phyloP scores from a whole-genome alignment of 2,329 filamentous ascomycete genomes.

The Incumbomyces delicatus region DNA sequence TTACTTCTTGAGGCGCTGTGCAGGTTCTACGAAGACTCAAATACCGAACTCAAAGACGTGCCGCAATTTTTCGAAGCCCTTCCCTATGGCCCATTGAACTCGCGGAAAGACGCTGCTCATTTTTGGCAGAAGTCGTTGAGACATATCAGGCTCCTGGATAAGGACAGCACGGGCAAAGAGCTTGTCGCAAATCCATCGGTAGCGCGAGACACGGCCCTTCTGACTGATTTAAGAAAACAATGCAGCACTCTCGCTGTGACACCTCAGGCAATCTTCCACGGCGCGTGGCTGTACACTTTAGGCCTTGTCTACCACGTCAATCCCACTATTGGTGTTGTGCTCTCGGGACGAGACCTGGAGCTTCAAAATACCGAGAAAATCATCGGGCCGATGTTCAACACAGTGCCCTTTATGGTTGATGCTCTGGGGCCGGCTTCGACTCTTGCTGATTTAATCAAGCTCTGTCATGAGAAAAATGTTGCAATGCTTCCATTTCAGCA shows the following conservation, averaged over 20 bases:
- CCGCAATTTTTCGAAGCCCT: slow-evolving; percentile 47
- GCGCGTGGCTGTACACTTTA: slow-evolving; percentile 60
- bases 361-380: slow-evolving; percentile 55
- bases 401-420: slow-evolving; percentile 58
- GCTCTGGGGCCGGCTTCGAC: slow-evolving; percentile 35
- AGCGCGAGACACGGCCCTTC: slow-evolving; percentile 22
- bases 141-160: slow-evolving; percentile 23
- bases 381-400: slow-evolving; percentile 84
- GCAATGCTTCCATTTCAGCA: slow-evolving; percentile 63
- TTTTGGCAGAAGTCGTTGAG: slow-evolving; percentile 54
- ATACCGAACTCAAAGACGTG: not conserved
- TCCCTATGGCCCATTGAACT: slow-evolving; percentile 56
- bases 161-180: slow-evolving; percentile 15
- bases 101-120: slow-evolving; percentile 35
- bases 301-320: slow-evolving; percentile 39
- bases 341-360: slow-evolving; percentile 67
- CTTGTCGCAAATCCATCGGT: slow-evolving; percentile 10
- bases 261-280: slow-evolving; percentile 68
- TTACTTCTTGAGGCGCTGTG: slow-evolving; percentile 54
- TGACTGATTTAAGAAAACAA: slow-evolving; percentile 40
- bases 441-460: slow-evolving; percentile 51
- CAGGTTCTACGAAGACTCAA: slow-evolving; percentile 36
- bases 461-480: slow-evolving; percentile 63
- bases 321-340: slow-evolving; percentile 60
- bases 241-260: slow-evolving; percentile 59